Evolutionary conservation across 108 stramenopile species (phyloP).

Genomic region (Epithemia pelagica): DNA sequence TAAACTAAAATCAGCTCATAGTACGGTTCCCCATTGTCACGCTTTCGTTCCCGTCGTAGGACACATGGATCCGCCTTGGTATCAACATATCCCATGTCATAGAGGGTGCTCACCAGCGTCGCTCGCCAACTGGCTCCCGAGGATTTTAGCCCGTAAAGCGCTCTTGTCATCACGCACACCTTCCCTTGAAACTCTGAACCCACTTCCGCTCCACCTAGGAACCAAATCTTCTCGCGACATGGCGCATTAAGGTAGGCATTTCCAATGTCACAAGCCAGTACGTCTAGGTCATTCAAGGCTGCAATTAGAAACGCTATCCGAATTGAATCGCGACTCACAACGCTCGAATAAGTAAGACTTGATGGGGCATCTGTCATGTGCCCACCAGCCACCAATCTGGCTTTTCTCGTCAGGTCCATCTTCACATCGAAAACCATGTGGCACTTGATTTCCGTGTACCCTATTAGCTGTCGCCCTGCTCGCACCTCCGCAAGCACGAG

Average conservation of each 20-base stretch:
- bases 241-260: slow-evolving; percentile 39
- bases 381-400: slow-evolving; percentile 26
- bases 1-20: slow-evolving; percentile 19
- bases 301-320: slow-evolving; percentile 20
- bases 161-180: slow-evolving; percentile 6
- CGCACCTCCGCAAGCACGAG: background rate
- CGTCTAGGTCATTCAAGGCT: slow-evolving; percentile 22
- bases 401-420: slow-evolving; percentile 31
- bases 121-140: slow-evolving; percentile 22
- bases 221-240: slow-evolving; percentile 25
- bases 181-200: slow-evolving; percentile 9
- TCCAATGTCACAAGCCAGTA: slow-evolving; percentile 20
- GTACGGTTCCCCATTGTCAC: slow-evolving; percentile 8
- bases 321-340: slow-evolving; percentile 27
- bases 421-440: slow-evolving; percentile 46
- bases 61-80: slow-evolving; percentile 15
- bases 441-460: slow-evolving; percentile 29
- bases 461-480: slow-evolving; percentile 1
- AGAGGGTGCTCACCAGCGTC: background rate
- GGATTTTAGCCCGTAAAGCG: slow-evolving; percentile 35
- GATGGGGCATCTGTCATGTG: slow-evolving; percentile 4
- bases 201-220: slow-evolving; percentile 19
- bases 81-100: slow-evolving; percentile 10
- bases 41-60: background rate
- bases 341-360: slow-evolving; percentile 23